These are phyloP conservation scores for Cyphellophora attinorum DNA, from an alignment of 2,329 filamentous ascomycete species.

Conservation along the genomic window DNA sequence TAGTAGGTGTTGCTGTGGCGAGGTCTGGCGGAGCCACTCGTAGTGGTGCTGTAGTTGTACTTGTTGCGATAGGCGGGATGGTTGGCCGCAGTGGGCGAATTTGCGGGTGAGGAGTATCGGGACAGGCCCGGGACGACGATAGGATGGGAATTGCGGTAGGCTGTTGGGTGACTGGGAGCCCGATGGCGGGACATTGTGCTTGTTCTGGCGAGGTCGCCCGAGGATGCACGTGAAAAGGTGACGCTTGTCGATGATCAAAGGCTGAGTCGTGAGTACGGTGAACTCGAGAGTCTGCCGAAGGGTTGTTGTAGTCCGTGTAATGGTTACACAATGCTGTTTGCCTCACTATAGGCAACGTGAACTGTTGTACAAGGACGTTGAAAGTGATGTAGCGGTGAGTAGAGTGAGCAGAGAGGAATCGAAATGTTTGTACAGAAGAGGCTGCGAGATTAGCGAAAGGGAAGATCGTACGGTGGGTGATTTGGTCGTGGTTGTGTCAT, in stretches of 20 bases:
- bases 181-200: conserved; percentile 1
- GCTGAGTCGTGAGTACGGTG: not conserved
- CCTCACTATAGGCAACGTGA: too few relatives aligned
- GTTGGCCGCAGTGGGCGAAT: not conserved
- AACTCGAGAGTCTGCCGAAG: too few relatives aligned
- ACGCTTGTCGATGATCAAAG: not conserved
- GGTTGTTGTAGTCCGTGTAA: too few relatives aligned
- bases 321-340: too few relatives aligned
- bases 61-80: not conserved
- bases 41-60: not conserved
- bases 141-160: not conserved
- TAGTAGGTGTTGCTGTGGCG: not conserved
- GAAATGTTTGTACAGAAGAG: not conserved
- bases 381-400: not conserved
- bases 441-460: too few relatives aligned
- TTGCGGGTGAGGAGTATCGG: not conserved
- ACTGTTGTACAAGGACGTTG: too few relatives aligned
- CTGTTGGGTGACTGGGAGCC: too few relatives aligned
- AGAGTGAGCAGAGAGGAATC: not conserved
- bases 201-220: not conserved
- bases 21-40: not conserved
- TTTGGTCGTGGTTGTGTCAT: too few relatives aligned
- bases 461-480: too few relatives aligned
- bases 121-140: not conserved
- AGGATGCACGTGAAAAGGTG: not conserved